phyloP scores from a whole-genome alignment of 2,329 filamentous ascomycete genomes.

The Bipolaris victoriae region DNA sequence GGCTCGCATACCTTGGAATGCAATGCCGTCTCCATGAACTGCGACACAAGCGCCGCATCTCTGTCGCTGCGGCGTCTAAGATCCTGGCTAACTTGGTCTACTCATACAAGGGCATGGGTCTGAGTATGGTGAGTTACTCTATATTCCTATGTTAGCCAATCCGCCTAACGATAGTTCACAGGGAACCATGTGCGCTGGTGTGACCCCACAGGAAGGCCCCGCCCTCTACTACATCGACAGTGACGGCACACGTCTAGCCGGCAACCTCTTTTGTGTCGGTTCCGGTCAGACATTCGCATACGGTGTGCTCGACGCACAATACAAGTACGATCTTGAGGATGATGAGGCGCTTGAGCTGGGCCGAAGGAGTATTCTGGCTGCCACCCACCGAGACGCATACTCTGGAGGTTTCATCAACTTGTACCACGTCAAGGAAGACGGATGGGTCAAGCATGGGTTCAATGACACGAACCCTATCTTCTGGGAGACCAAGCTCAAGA shows the following conservation, averaged over 20 bases:
- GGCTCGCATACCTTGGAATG: slow-evolving; percentile 98
- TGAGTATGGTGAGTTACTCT: slow-evolving; percentile 74
- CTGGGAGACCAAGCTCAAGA: slow-evolving; percentile 98
- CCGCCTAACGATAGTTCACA: slow-evolving; percentile 26
- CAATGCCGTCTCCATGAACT: slow-evolving; percentile 99
- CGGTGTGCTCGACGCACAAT: slow-evolving; percentile 95
- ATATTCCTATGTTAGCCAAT: background rate
- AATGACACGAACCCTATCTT: slow-evolving; percentile 98
- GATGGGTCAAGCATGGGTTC: slow-evolving; percentile 99
- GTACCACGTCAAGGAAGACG: slow-evolving; percentile 98
- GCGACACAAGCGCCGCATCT: slow-evolving; percentile 98
- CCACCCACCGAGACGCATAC: slow-evolving; percentile 97
- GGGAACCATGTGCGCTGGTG: slow-evolving; percentile 98
- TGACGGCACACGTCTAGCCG: slow-evolving; percentile 88
- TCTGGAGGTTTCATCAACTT: slow-evolving; percentile 98
- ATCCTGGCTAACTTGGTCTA: slow-evolving; percentile 98
- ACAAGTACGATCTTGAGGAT: slow-evolving; percentile 83
- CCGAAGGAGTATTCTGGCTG: slow-evolving; percentile 88
- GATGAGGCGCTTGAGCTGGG: slow-evolving; percentile 92
- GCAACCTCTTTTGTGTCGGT: slow-evolving; percentile 97
- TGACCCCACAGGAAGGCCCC: slow-evolving; percentile 92
- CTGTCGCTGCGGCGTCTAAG: slow-evolving; percentile 95
- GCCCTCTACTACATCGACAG: slow-evolving; percentile 99
- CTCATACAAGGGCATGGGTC: slow-evolving; percentile 97
- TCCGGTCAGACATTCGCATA: slow-evolving; percentile 99